Evolutionary conservation across 2,329 filamentous ascomycete species (phyloP).

Genomic region (Apiospora hydei): DNA sequence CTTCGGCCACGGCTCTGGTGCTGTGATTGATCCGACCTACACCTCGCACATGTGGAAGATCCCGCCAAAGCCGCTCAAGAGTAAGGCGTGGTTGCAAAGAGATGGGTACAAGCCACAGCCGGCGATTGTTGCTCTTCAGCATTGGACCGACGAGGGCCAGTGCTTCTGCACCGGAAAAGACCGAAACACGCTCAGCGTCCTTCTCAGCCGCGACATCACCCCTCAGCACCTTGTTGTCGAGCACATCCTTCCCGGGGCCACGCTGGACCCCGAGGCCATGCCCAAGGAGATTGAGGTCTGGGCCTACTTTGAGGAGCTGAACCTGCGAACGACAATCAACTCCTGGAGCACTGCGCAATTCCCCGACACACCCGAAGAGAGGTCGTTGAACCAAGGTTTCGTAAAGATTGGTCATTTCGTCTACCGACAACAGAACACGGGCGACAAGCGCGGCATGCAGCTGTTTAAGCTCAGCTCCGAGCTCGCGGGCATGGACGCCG

Average conservation of each 20-base stretch:
- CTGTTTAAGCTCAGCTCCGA: constrained; percentile 61
- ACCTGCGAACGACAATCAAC: constrained; percentile 47
- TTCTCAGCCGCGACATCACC: constrained; percentile 63
- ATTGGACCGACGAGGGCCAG: constrained; percentile 82
- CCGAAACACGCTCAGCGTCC: constrained; percentile 57
- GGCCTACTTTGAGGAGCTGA: constrained; percentile 61
- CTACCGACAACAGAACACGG: constrained; percentile 55
- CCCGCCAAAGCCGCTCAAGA: constrained; percentile 35
- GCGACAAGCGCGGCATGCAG: constrained; percentile 53
- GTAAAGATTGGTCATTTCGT: constrained; percentile 65
- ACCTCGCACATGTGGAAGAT: constrained; percentile 66
- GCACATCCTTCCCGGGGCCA: constrained; percentile 70
- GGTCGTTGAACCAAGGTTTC: constrained; percentile 49
- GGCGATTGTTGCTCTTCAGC: constrained; percentile 64
- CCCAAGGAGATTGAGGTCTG: constrained; percentile 76
- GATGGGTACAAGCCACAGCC: constrained; percentile 41
- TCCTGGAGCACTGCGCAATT: constrained; percentile 54
- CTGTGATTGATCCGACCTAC: constrained; percentile 63
- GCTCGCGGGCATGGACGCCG: constrained; percentile 53
- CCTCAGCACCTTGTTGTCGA: constrained; percentile 77
- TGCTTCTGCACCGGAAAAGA: constrained; percentile 80
- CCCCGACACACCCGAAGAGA: constrained; percentile 39
- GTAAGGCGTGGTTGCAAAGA: constrained; percentile 38
- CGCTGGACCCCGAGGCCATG: constrained; percentile 66
- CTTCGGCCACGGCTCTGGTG: constrained; percentile 71